phyloP scores from a whole-genome alignment of 805 yeast species.

The Barnettozyma pratensis region DNA sequence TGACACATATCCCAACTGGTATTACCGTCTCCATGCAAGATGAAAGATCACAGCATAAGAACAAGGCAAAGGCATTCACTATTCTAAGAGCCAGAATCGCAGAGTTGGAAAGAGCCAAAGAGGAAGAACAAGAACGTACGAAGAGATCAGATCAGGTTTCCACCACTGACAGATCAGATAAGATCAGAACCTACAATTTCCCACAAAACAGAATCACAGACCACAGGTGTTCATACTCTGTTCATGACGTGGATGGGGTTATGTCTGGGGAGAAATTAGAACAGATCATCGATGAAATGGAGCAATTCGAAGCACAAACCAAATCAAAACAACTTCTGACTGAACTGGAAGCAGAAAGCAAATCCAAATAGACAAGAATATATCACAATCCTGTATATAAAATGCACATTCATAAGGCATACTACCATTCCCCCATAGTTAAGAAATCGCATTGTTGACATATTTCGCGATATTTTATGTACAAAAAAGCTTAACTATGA shows the following conservation, averaged over 20 bases:
- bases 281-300: constrained; percentile 49
- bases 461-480: too few species aligned
- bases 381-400: not conserved
- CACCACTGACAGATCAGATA: constrained; percentile 86
- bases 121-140: constrained; percentile 57
- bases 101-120: constrained; percentile 64
- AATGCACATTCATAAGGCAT: not conserved
- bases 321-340: constrained; percentile 30
- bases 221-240: constrained; percentile 78
- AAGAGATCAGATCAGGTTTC: constrained; percentile 80
- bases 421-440: too few species aligned
- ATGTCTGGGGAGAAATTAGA: constrained; percentile 57
- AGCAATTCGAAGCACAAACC: constrained; percentile 39
- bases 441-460: too few species aligned
- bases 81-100: constrained; percentile 81
- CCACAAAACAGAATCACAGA: constrained; percentile 93
- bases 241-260: constrained; percentile 70
- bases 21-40: constrained; percentile 88
- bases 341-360: constrained; percentile 9
- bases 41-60: constrained; percentile 90
- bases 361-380: not conserved
- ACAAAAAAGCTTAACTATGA: too few species aligned
- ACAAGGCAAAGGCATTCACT: constrained; percentile 87
- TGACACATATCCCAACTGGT: constrained; percentile 90
- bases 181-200: constrained; percentile 88